Base-by-base conservation (phyloP, 345 rosid genomes). In the Pistacia integerrima region DNA sequence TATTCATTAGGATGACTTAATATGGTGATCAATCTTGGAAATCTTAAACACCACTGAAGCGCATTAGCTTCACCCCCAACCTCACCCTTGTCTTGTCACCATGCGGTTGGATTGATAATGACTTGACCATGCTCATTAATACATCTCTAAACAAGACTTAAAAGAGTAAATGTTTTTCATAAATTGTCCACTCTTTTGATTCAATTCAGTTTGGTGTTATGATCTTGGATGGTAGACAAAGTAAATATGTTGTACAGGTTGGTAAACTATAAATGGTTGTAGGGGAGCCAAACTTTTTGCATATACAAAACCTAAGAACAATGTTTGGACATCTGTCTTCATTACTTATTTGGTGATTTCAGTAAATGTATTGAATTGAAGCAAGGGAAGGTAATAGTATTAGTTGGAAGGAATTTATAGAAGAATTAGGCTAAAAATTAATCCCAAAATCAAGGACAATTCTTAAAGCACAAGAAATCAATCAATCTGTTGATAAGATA, bases 381-480 rank as follows among this genome's bases (percentile, higher is more conserved):
- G 46, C 8, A 63, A n/a, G 5, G 14, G 57, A 64, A 67, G 11
- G 14, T 22, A 18, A 48, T 67, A 11, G 58, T 6, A 67, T 20
- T 22, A 49, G 36, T 71, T 36, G 70, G 36, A 74, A 74, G 4
- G 22, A 46, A 51, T 35, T 74, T 36, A 28, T 56, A 54, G 8
- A 51, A 13, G 52, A 20, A n/a, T 36, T 64, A 54, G 35, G 9
- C 0, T 54, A 54, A 62, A 52, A 35, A 5, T 22, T n/a, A 52
- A 64, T 64, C 61, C 17, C 20, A 38, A 2, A 64, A n/a, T 3
- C 38, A 7, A 38, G 36, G 7, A n/a, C 7, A 17, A 18, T 18
- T 41, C 41, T 20, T 1, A 57, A 14, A 28, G 28, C 76, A 8
- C 20, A 63, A 20, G 70, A 74, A 61, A 35, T 48, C 68, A 28